These are phyloP conservation scores for Rostrohypoxylon terebratum DNA, from an alignment of 495 filamentous ascomycete genomes.

Conservation along the genomic window DNA sequence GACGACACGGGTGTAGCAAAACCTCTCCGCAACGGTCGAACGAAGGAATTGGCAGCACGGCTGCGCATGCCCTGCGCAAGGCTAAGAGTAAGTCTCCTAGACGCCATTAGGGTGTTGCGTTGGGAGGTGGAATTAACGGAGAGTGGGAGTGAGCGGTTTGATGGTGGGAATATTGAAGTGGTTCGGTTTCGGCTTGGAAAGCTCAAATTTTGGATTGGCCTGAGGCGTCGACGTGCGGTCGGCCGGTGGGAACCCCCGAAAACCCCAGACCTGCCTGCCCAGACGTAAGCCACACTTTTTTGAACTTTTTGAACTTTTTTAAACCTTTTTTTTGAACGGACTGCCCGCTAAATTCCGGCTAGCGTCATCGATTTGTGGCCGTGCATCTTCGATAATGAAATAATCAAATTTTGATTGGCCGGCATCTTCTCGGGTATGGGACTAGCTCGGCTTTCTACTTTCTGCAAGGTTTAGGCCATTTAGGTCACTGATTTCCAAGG, in stretches of 20 bases:
- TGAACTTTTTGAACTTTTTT: neutral
- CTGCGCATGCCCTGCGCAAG: conserved; percentile 86
- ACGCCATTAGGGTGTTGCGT: conserved; percentile 78
- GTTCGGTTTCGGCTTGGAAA: conserved; percentile 48
- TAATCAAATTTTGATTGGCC: conserved; percentile 48
- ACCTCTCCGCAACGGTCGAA: conserved; percentile 79
- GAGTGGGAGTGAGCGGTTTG: conserved; percentile 60
- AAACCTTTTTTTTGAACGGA: neutral
- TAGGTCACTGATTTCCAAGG: too few species aligned
- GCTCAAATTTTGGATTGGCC: conserved; percentile 50
- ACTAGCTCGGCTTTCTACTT: conserved; percentile 1
- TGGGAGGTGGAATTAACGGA: conserved; percentile 41
- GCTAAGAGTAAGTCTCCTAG: conserved; percentile 89
- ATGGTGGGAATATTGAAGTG: conserved; percentile 49
- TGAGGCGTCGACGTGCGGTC: conserved; percentile 27
- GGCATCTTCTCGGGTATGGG: neutral
- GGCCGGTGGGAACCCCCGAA: conserved; percentile 20
- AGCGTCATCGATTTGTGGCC: conserved; percentile 34
- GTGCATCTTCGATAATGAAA: conserved; percentile 16
- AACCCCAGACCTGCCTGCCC: too few species aligned
- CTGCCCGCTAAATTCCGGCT: conserved; percentile 27
- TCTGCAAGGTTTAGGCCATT: neutral
- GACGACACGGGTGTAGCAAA: conserved; percentile 83
- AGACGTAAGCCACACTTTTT: conserved; percentile 31
- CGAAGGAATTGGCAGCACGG: conserved; percentile 78